Evolutionary conservation across 352 stramenopile species (phyloP).

Genomic region (Albugo laibachii): DNA sequence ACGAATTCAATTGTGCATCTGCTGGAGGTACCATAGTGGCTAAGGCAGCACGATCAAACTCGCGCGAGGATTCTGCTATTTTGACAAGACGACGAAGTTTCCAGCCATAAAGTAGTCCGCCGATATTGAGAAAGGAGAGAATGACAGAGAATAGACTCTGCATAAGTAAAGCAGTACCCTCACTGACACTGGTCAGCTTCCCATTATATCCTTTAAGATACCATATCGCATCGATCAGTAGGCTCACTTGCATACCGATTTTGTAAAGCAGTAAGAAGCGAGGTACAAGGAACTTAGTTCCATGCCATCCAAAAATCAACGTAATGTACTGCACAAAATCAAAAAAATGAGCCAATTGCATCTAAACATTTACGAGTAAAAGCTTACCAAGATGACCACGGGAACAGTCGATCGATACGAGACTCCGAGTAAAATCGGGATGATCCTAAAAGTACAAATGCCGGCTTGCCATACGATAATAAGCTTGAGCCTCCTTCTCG

Average conservation of each 20-base stretch:
- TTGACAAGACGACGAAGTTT: slow-evolving; percentile 78
- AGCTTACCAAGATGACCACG: slow-evolving; percentile 51
- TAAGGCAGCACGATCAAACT: slow-evolving; percentile 56
- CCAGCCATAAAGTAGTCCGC: slow-evolving; percentile 67
- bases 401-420: slow-evolving; percentile 70
- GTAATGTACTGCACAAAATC: slow-evolving; percentile 37
- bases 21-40: slow-evolving; percentile 45
- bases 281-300: slow-evolving; percentile 69
- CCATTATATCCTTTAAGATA: slow-evolving; percentile 77
- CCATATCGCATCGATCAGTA: slow-evolving; percentile 72
- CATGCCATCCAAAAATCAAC: slow-evolving; percentile 73
- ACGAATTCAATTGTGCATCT: slow-evolving; percentile 1
- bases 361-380: background rate
- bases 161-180: slow-evolving; percentile 63
- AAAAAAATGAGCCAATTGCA: background rate
- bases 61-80: slow-evolving; percentile 54
- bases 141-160: slow-evolving; percentile 73
- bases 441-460: slow-evolving; percentile 66
- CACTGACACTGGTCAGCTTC: slow-evolving; percentile 56
- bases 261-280: slow-evolving; percentile 80
- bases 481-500: slow-evolving; percentile 57
- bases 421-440: slow-evolving; percentile 69
- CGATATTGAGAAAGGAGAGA: slow-evolving; percentile 56
- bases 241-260: slow-evolving; percentile 74
- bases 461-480: slow-evolving; percentile 70